Evolutionary conservation across 768 basidiomycete genomes (phyloP), one percentile per base, ranked within the genome.

Genomic region (Tylopilus sp.): DNA sequence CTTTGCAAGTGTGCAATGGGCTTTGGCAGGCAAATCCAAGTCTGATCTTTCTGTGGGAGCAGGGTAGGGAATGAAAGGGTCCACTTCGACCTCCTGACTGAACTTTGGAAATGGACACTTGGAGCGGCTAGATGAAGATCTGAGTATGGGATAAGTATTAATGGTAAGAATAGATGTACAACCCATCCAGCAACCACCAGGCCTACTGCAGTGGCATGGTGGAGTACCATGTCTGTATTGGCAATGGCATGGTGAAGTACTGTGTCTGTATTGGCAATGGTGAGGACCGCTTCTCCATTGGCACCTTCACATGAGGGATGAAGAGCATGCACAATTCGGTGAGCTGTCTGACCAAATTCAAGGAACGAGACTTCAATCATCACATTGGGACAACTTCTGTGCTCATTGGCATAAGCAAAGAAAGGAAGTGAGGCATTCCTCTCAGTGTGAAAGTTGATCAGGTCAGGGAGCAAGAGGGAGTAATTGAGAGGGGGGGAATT

Each of bases 41-140:
- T 66, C 63, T 9, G 64, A 57, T 11, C 52, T 54, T 33, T 16
- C 49, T 25, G 21, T 1, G 6, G 49, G 3, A 6, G 48, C 41
- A 22, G 58, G 62, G 43, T 66, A 70, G 1, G 55, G 58, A n/a
- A 19, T 10, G 33, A 67, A 68, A 0, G 34, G 8, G 46, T 68
- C 63, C 0, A 53, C 22, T 2, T 40, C 22, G 26, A 50, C 50
- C 51, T 78, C 75, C 13, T 47, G 14, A 0, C 73, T 76, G 7
- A 78, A 66, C 24, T 71, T 68, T 2, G 79, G 78, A 46, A 72
- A 81, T 0, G 77, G 73, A 75, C 17, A 72, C 65, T 8, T 64
- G 69, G 42, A 79, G 76, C n/a, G 66, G 57, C 68, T 64, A 40
- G 16, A 49, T 4, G 9, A 14, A 14, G 34, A 36, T 8, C 65